Evolutionary conservation across 1,139 yeast genomes (phyloP).

Genomic region (Scheffersomyces titani): DNA sequence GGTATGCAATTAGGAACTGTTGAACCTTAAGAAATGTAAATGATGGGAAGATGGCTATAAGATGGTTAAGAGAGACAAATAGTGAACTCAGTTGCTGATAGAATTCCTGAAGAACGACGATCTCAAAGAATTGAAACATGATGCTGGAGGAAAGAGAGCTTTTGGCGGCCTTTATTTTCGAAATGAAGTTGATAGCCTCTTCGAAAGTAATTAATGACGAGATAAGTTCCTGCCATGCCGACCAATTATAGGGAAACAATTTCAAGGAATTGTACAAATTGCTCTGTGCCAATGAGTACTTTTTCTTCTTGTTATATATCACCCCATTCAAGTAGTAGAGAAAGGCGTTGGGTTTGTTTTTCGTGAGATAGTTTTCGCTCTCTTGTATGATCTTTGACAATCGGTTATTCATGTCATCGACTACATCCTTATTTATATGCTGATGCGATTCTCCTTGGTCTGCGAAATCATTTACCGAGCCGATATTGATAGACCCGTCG

Average conservation of each 20-base stretch:
- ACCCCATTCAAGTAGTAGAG: slow-evolving; percentile 71
- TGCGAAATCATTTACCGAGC: slow-evolving; percentile 15
- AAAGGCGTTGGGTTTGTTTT: slow-evolving; percentile 52
- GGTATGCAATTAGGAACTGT: slow-evolving; percentile 77
- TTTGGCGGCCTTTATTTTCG: slow-evolving; percentile 32
- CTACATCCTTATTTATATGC: slow-evolving; percentile 13
- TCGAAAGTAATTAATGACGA: slow-evolving; percentile 65
- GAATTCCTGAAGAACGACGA: slow-evolving; percentile 76
- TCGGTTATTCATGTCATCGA: slow-evolving; percentile 25
- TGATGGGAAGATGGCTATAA: slow-evolving; percentile 61
- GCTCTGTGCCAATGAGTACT: slow-evolving; percentile 58
- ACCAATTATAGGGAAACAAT: slow-evolving; percentile 85
- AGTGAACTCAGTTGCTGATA: slow-evolving; percentile 64
- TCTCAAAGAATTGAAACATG: slow-evolving; percentile 70
- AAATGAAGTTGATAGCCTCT: slow-evolving; percentile 55
- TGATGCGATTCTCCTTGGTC: slow-evolving; percentile 6
- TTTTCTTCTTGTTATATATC: slow-evolving; percentile 63
- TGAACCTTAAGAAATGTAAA: slow-evolving; percentile 78
- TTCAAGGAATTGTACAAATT: slow-evolving; percentile 58
- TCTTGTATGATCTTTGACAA: slow-evolving; percentile 47
- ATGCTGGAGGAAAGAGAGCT: slow-evolving; percentile 28
- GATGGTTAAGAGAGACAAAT: slow-evolving; percentile 46
- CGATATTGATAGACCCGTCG: slow-evolving; percentile 54
- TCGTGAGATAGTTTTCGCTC: slow-evolving; percentile 31
- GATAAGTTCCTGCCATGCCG: slow-evolving; percentile 86